A percentile compares a stretch with the other conserved stretches of the same genome.
phyloP scores from a whole-genome alignment of 2,329 filamentous ascomycete genomes.

The Whalleya microplaca region DNA sequence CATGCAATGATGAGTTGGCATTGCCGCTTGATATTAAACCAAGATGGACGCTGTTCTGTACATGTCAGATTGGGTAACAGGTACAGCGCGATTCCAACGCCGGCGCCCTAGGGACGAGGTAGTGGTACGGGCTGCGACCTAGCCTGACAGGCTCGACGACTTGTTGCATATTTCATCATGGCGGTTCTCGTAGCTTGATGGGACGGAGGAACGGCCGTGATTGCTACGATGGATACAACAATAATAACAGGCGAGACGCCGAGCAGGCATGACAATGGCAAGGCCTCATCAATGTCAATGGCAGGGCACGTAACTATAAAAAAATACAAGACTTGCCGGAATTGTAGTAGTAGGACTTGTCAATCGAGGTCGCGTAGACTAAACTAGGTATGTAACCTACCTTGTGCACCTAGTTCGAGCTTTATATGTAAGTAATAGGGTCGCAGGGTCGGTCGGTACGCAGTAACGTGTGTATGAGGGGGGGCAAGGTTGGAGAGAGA shows the following conservation, averaged over 20 bases:
- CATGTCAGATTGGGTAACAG: slow-evolving; percentile 36
- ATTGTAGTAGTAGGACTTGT: slow-evolving; percentile 1
- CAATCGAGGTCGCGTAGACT: not conserved
- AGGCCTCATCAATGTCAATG: too few relatives aligned
- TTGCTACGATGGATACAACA: slow-evolving; percentile 18
- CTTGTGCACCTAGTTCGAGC: not conserved
- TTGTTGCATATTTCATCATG: slow-evolving; percentile 37
- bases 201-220: slow-evolving; percentile 25
- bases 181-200: slow-evolving; percentile 32
- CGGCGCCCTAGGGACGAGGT: slow-evolving; percentile 28
- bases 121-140: slow-evolving; percentile 35
- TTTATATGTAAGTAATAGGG: not conserved
- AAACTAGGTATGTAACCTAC: not conserved
- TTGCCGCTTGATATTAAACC: slow-evolving; percentile 62
- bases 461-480: not conserved
- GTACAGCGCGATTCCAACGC: slow-evolving; percentile 32
- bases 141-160: slow-evolving; percentile 29
- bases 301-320: slow-evolving; percentile 9
- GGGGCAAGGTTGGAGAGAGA: not conserved
- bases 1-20: slow-evolving; percentile 82
- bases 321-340: not conserved
- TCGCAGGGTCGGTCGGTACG: not conserved
- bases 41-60: slow-evolving; percentile 47
- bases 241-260: slow-evolving; percentile 19
- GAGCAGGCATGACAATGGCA: slow-evolving; percentile 6